These are phyloP conservation scores for Aspergillus nanangensis DNA, from an alignment of 495 filamentous ascomycete species.

Conservation along the genomic window DNA sequence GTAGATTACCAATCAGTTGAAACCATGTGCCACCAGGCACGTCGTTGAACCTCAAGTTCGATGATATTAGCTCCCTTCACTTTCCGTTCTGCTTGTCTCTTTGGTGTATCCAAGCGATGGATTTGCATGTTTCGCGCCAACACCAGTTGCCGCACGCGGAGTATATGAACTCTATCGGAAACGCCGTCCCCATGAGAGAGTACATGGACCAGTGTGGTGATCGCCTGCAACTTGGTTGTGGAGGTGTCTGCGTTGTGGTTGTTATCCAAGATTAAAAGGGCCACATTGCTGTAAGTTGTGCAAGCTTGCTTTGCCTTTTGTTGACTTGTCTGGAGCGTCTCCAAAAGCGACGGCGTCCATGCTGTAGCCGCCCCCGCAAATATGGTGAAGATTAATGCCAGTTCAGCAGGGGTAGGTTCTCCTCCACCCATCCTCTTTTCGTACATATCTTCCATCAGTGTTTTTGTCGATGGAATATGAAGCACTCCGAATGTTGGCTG, in stretches of 20 bases:
- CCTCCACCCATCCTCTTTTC: slow-evolving; percentile 15
- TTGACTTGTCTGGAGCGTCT: slow-evolving; percentile 16
- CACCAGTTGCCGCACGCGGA: slow-evolving; percentile 17
- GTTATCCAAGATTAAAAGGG: slow-evolving; percentile 17
- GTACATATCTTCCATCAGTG: slow-evolving; percentile 20
- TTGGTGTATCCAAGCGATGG: slow-evolving; percentile 22
- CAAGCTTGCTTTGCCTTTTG: slow-evolving; percentile 17
- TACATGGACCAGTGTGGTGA: slow-evolving; percentile 13
- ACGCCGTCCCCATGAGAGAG: slow-evolving; percentile 20
- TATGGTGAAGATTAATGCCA: slow-evolving; percentile 21
- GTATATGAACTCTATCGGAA: slow-evolving; percentile 13
- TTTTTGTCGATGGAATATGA: slow-evolving; percentile 21
- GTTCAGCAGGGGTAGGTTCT: slow-evolving; percentile 5
- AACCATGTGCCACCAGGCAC: slow-evolving; percentile 30
- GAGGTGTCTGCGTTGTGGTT: slow-evolving; percentile 19
- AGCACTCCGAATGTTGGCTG: too few species aligned
- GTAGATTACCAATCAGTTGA: slow-evolving; percentile 27
- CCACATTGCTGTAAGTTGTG: slow-evolving; percentile 13
- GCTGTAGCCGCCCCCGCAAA: slow-evolving; percentile 21
- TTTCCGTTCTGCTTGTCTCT: slow-evolving; percentile 16
- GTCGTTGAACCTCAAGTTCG: slow-evolving; percentile 27
- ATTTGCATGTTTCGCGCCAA: slow-evolving; percentile 25
- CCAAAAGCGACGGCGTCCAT: slow-evolving; percentile 18
- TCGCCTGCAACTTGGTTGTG: slow-evolving; percentile 22
- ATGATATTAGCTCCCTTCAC: slow-evolving; percentile 21